Conservation (phyloP, 2,329 filamentous ascomycete genomes). For the Penicillium sp. region DNA sequence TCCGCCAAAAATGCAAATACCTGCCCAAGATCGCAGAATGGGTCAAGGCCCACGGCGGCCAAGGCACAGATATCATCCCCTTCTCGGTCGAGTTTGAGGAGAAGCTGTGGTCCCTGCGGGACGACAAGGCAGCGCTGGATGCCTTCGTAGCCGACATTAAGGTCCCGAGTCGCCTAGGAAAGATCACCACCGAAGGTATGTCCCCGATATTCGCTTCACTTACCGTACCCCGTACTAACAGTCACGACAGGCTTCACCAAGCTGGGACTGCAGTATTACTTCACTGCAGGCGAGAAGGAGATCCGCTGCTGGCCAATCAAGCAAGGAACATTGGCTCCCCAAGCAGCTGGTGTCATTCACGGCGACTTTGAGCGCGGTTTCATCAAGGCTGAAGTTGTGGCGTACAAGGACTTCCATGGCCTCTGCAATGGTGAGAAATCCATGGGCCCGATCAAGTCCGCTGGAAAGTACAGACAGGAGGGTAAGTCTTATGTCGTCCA, state of each 20-base stretch:
- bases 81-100: conserved; percentile 11
- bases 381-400: conserved; percentile 11
- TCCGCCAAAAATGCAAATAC: conserved; percentile 9
- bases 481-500: conserved; percentile 4
- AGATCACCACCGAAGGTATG: conserved; percentile 1
- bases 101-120: conserved; percentile 5
- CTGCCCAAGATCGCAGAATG: conserved; percentile 8
- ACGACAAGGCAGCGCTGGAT: conserved; percentile 2
- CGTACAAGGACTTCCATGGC: conserved; percentile 7
- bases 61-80: conserved; percentile 5
- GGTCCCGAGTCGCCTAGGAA: neutral
- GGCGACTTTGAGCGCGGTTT: conserved; percentile 8
- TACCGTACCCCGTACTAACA: neutral
- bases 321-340: neutral
- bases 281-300: conserved; percentile 9
- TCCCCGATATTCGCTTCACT: neutral
- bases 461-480: conserved; percentile 7
- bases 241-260: conserved; percentile 4
- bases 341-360: conserved; percentile 9
- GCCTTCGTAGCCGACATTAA: conserved; percentile 2
- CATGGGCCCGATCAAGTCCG: conserved; percentile 6
- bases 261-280: conserved; percentile 8
- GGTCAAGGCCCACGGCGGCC: conserved; percentile 7
- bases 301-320: conserved; percentile 10
- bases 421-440: conserved; percentile 8